Evolutionary conservation across 495 filamentous ascomycete species (phyloP).

Genomic region (Podospora tetraspora): DNA sequence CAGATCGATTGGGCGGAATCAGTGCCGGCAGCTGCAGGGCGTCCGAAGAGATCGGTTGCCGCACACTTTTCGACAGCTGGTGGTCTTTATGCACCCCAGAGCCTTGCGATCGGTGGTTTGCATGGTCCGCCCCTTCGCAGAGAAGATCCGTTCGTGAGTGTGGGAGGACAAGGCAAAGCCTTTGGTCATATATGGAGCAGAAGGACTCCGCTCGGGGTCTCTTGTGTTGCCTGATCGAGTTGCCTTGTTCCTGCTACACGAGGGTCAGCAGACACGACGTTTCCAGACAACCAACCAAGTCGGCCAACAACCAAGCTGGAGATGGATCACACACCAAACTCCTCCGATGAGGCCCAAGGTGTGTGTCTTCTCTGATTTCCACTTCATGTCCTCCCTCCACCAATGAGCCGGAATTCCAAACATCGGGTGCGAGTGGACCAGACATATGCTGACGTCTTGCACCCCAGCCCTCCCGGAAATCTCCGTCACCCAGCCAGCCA

Average conservation of each 20-base stretch:
- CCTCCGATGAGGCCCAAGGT: neutral
- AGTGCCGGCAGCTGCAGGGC: neutral
- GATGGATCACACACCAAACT: neutral
- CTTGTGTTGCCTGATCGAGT: neutral
- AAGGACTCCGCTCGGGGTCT: neutral
- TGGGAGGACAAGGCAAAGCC: neutral
- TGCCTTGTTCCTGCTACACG: neutral
- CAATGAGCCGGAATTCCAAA: neutral
- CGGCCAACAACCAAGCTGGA: neutral
- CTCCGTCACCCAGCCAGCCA: neutral
- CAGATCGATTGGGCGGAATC: neutral
- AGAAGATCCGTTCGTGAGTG: neutral
- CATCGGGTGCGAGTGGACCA: neutral
- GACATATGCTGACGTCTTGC: neutral
- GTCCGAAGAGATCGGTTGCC: neutral
- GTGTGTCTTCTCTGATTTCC: neutral
- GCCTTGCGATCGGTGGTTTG: neutral
- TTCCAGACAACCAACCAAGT: neutral
- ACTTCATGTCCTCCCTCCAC: neutral
- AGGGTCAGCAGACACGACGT: neutral
- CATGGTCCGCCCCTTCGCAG: neutral
- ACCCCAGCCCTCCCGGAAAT: neutral
- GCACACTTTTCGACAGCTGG: neutral
- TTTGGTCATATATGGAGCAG: neutral
- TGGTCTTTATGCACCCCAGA: neutral